Evolutionary conservation across 805 yeast species (phyloP).

Genomic region (Wickerhamomyces bovis): DNA sequence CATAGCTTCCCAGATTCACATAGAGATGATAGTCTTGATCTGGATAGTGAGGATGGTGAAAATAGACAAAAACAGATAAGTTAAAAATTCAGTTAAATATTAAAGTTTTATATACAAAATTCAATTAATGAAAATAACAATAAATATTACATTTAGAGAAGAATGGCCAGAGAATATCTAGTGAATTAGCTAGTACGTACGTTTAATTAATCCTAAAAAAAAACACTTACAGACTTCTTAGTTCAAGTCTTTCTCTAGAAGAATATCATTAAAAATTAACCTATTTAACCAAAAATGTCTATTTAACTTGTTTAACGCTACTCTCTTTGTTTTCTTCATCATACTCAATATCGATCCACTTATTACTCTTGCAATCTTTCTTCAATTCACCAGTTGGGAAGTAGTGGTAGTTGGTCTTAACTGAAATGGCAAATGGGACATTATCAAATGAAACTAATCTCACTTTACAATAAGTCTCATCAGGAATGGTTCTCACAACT

Average conservation of each 20-base stretch:
- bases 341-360: conserved; percentile 51
- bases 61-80: conserved; percentile 1
- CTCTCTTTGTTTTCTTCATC: conserved; percentile 29
- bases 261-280: not conserved
- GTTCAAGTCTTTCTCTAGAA: too few species aligned
- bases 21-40: conserved; percentile 18
- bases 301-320: conserved; percentile 14
- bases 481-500: conserved; percentile 66
- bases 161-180: too few species aligned
- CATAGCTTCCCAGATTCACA: conserved; percentile 9
- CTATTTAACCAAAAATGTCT: not conserved
- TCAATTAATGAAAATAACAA: too few species aligned
- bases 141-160: too few species aligned
- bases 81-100: not conserved
- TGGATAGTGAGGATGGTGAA: conserved; percentile 17
- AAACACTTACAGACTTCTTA: not conserved
- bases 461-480: conserved; percentile 73
- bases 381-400: conserved; percentile 67
- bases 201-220: too few species aligned
- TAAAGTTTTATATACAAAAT: too few species aligned
- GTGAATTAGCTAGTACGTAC: too few species aligned
- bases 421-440: conserved; percentile 77
- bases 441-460: conserved; percentile 81
- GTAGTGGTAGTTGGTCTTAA: conserved; percentile 85
- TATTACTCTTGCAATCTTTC: conserved; percentile 38